Evolutionary conservation across 257 asterid species (phyloP), one percentile per base, ranked within the genome.

Genomic region (Euphrasia confusa): DNA sequence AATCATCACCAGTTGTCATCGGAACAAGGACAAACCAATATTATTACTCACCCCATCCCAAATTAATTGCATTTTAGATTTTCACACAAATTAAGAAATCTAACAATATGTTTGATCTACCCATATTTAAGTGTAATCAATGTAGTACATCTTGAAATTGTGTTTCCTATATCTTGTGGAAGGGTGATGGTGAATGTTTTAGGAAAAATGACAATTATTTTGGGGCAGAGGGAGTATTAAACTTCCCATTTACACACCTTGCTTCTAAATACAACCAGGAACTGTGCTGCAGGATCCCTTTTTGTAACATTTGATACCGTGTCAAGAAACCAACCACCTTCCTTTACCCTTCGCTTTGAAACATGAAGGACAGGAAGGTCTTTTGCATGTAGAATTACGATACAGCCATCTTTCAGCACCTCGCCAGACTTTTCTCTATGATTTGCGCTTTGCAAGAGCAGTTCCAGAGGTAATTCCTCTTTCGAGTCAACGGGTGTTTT

Each of bases 251-350:
- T n/a, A 73, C 81, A 58, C 40, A 89, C 99, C 99, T 90, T 87
- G 89, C 80, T 85, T 71, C 91, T 80, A 73, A 78, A 79, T 58
- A 80, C 97, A 64, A 90, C 89, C 49, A 94, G 90, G 77, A 94
- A 90, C 78, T 94, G 99, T 65, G 99, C 90, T 26, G 97, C 96
- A 64, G 99, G 99, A 78, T 94, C 99, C 73, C 95, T 87, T 86
- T 83, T 89, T 54, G 96, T 78, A 14, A 94, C 92, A 70, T 80
- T 84, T 14, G 95, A 75, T 81, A 85, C 70, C 17, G 99, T 78
- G 68, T 94, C 99, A 30, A 94, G 87, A 81, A 94, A 90, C 99
- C 99, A 94, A 45, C 95, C 99, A 54, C 99, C 97, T 7, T 95
- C 99, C 78, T 87, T 68, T 69, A 80, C 86, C 80, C 97, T 85